Evolutionary conservation across 1,284 basidiomycete genomes (phyloP).

Genomic region (Ceratobasidium sp.): DNA sequence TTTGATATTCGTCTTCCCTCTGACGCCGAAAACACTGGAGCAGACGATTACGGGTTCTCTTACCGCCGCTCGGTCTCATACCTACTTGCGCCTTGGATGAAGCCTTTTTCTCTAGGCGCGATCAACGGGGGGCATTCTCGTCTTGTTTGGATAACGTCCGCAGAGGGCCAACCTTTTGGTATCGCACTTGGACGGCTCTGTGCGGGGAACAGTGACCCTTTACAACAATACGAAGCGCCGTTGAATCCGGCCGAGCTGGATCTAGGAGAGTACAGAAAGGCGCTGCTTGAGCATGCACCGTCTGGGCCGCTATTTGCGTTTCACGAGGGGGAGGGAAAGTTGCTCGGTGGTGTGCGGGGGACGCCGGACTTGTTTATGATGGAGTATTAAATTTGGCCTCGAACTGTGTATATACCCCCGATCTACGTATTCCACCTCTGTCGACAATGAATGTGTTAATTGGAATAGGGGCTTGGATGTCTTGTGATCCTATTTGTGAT

Average conservation of each 20-base stretch:
- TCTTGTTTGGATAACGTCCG: slow-evolving; percentile 31
- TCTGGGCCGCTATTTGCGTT: slow-evolving; percentile 30
- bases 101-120: slow-evolving; percentile 24
- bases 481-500: no score
- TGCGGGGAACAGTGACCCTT: neutral
- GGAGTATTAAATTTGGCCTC: slow-evolving; percentile 17
- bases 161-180: slow-evolving; percentile 7
- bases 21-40: neutral
- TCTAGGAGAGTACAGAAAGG: slow-evolving; percentile 22
- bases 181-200: slow-evolving; percentile 29
- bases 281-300: neutral
- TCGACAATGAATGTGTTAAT: neutral
- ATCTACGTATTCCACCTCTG: neutral
- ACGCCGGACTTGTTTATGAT: slow-evolving; percentile 35
- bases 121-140: slow-evolving; percentile 38
- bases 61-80: slow-evolving; percentile 32
- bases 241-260: slow-evolving; percentile 23
- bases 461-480: no score
- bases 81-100: slow-evolving; percentile 13
- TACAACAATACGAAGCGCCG: slow-evolving; percentile 4
- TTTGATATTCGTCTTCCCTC: slow-evolving; percentile 18
- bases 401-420: slow-evolving; percentile 10
- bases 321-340: slow-evolving; percentile 35
- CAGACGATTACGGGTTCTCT: slow-evolving; percentile 14
- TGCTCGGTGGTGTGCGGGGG: slow-evolving; percentile 22